phyloP scores from a whole-genome alignment of 2,329 filamentous ascomycete species.

The Aureobasidium mangrovei region DNA sequence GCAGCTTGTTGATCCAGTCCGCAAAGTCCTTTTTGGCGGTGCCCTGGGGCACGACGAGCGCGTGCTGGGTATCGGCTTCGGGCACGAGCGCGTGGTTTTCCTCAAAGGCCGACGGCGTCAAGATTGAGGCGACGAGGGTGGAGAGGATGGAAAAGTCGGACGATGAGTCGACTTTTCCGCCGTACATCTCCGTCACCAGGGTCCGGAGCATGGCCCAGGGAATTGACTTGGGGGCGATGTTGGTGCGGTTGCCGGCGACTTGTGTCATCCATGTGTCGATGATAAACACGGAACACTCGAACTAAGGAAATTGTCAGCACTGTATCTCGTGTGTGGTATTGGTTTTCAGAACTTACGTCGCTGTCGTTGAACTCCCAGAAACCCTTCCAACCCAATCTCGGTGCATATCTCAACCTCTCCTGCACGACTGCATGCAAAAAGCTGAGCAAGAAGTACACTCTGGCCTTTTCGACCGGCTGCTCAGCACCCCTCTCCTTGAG shows the following conservation, averaged over 20 bases:
- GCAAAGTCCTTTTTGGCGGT: slow-evolving; percentile 81
- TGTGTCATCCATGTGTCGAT: slow-evolving; percentile 90
- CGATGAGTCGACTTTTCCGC: slow-evolving; percentile 92
- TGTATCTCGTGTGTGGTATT: too few relatives aligned
- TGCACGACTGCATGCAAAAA: slow-evolving; percentile 96
- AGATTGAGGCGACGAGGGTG: slow-evolving; percentile 63
- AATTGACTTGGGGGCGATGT: slow-evolving; percentile 86
- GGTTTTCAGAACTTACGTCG: slow-evolving; percentile 39
- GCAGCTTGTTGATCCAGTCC: slow-evolving; percentile 81
- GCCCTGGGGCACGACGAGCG: slow-evolving; percentile 64
- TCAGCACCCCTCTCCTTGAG: slow-evolving; percentile 39
- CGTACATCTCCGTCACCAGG: slow-evolving; percentile 88
- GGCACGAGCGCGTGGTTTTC: slow-evolving; percentile 84
- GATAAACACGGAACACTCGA: slow-evolving; percentile 93
- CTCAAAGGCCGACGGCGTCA: slow-evolving; percentile 86
- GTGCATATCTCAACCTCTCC: slow-evolving; percentile 87
- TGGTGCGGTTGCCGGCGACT: slow-evolving; percentile 75
- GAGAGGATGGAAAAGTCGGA: slow-evolving; percentile 69
- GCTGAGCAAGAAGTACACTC: slow-evolving; percentile 81
- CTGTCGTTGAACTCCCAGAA: slow-evolving; percentile 99
- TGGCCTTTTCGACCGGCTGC: slow-evolving; percentile 78
- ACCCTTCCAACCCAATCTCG: slow-evolving; percentile 90
- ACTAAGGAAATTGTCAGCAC: slow-evolving; percentile 24
- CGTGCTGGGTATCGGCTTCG: slow-evolving; percentile 34
- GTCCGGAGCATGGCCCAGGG: slow-evolving; percentile 95